Base-by-base conservation (phyloP, 305 asterid species). In the Fraxinus sp. region DNA sequence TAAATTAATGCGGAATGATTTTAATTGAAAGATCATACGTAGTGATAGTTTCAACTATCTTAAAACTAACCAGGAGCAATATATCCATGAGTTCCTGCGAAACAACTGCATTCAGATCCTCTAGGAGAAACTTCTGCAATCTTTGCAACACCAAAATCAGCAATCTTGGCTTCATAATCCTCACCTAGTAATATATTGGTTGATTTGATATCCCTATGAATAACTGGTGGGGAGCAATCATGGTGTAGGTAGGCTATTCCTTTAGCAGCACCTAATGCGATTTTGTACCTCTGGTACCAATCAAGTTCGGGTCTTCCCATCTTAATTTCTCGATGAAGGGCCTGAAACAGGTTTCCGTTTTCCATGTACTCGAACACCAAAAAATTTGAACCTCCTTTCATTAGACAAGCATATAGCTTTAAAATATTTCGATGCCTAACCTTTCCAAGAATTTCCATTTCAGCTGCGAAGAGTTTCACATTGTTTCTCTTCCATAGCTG, bases 11-110 rank as follows among this genome's bases (percentile, higher is more conserved):
- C 18, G 6, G 18, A 46, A 46, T 13, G 57, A 46, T 46, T 46
- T 46, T 49, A 5, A 4, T 2, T 16, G 22, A 52, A 52, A 16
- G 9, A 55, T 55, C 20, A n/a, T 5, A 55, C 1, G 20, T 55
- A 55, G 3, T 5, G 7, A 55, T 55, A 30, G 44, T 9, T 82
- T 59, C 49, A n/a, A 37, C 1, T 6, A 37, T 71, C 30, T 57
- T 36, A 75, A 71, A 71, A 81, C 90, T 87, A 82, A 92, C 99
- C 99, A 3, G 98, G 99, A 74, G 99, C 99, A 73, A 96, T 90
- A 86, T 94, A 96, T 80, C 98, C 98, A 87, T 92, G 94, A 70
- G 99, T 96, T 77, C 99, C 98, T 0, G 94, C 94, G 76, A 96
- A 91, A 49, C 91, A 89, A 78, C 98, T 94, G 86, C 84, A 68